A percentile compares a stretch with the other conserved stretches of the same genome.
Evolutionary conservation across 2,329 filamentous ascomycete species (phyloP).

Genomic region (Curvularia verruculosa): DNA sequence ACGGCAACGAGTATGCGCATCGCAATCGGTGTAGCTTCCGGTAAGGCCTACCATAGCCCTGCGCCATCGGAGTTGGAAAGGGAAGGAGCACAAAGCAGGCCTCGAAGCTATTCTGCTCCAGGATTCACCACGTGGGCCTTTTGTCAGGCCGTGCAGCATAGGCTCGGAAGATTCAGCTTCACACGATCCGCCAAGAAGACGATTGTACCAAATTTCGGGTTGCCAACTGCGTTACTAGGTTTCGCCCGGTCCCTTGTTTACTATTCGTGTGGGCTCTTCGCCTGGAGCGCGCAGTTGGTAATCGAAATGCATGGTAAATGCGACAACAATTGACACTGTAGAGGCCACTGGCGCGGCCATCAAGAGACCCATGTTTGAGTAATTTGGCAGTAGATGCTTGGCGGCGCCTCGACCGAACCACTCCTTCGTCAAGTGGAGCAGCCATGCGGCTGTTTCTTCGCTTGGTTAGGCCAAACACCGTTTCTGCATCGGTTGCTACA

Average conservation of each 20-base stretch:
- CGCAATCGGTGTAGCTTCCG: neutral
- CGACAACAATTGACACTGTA: neutral
- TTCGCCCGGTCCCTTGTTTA: neutral
- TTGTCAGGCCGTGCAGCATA: neutral
- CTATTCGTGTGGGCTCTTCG: no score
- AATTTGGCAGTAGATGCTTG: neutral
- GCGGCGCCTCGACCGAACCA: neutral
- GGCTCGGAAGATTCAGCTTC: neutral
- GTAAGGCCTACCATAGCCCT: neutral
- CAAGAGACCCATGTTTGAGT: neutral
- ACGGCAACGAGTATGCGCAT: neutral
- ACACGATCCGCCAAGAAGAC: neutral
- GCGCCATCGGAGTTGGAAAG: neutral
- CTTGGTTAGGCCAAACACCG: neutral
- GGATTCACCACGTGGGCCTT: neutral
- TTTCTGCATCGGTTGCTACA: neutral
- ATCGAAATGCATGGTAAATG: neutral
- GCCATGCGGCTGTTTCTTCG: neutral
- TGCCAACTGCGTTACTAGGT: no score
- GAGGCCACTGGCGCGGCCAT: neutral
- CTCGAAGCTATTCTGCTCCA: neutral
- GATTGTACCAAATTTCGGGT: neutral
- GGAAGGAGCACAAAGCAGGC: neutral
- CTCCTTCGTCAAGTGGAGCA: neutral
- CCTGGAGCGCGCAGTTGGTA: neutral